Percentiles rank a stretch among this genome's conserved stretches.
phyloP scores from a whole-genome alignment of 805 yeast genomes.

The Kodamaea jinghongensis region DNA sequence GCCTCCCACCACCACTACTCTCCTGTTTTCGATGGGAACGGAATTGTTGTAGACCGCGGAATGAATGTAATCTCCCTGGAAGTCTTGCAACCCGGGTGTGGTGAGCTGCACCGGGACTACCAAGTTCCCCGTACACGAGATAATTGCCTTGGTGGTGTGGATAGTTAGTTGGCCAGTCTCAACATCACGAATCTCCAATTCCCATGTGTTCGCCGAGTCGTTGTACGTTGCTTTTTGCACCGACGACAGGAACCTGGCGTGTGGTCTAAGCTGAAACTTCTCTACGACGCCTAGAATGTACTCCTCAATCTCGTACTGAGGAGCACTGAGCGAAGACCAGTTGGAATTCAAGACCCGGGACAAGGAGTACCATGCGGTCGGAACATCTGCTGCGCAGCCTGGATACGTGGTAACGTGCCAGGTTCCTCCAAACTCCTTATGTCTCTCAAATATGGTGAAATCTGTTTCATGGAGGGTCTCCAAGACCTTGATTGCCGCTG shows the following conservation, averaged over 20 bases:
- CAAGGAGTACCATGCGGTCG: constrained; percentile 39
- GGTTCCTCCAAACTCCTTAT: constrained; percentile 39
- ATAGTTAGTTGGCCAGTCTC: constrained; percentile 27
- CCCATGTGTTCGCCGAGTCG: constrained; percentile 27
- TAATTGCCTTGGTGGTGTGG: constrained; percentile 28
- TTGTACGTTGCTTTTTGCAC: constrained; percentile 20
- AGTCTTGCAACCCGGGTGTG: constrained; percentile 31
- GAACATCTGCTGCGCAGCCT: constrained; percentile 42
- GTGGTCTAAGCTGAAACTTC: constrained; percentile 21
- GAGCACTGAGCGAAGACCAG: constrained; percentile 39
- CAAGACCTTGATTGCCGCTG: constrained; percentile 25
- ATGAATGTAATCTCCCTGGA: constrained; percentile 38
- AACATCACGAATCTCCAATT: constrained; percentile 23
- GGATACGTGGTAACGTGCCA: constrained; percentile 46
- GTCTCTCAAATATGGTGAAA: constrained; percentile 36
- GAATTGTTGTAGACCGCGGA: constrained; percentile 37
- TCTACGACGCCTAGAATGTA: constrained; percentile 31
- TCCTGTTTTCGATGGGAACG: constrained; percentile 30
- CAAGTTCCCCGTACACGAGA: constrained; percentile 33
- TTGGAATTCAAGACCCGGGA: constrained; percentile 30
- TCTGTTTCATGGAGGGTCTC: constrained; percentile 26
- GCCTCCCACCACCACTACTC: constrained; percentile 38
- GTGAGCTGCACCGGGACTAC: constrained; percentile 32
- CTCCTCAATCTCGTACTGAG: constrained; percentile 41
- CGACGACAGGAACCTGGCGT: constrained; percentile 21